Evolutionary conservation across 352 stramenopile genomes (phyloP), one percentile per base, ranked within the genome.

Genomic region (Globisporangium splendens): DNA sequence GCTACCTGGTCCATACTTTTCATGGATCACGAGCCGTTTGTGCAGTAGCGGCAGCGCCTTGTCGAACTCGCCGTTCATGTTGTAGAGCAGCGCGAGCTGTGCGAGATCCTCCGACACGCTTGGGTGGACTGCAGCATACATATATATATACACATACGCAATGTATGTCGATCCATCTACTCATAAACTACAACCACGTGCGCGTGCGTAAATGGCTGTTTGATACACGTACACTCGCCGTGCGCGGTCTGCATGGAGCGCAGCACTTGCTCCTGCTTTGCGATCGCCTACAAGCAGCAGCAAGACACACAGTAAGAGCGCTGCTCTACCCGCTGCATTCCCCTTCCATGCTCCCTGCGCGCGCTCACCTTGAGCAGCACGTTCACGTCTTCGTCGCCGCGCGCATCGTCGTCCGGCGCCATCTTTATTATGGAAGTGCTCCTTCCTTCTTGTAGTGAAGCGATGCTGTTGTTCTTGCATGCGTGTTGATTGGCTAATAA

Each of bases 1-100:
- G 28, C 24, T 58, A 90, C 79, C 75, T 8, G 79, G 77, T 0
- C 82, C 82, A 58, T 78, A 85, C 60, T 91, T 91, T 54, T 91
- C 82, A 61, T 91, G 82, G 67, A 91, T 91, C 31, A 91, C 82
- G n/a, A 91, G 76, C 1, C 80, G 79, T 59, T 75, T 77, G 59
- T 91, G 82, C 48, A 91, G 72, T 60, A 89, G 68, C 22, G 73
- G 70, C 28, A 91, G 73, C 50, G 82, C 79, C 60, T 86, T 75
- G 42, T 84, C 77, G 63, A 83, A 69, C 35, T 78, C 75, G 39
- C 82, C 76, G 44, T 75, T 76, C 77, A 91, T 89, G 56, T 77
- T 84, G 65, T 74, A 83, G 57, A 89, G 77, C 52, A 86, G 59
- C 38, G 77, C 77, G 35, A 89, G 67, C 59, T 91, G 79, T 53